phyloP scores from a whole-genome alignment of 768 basidiomycete species.

The Leccinellum albellum region DNA sequence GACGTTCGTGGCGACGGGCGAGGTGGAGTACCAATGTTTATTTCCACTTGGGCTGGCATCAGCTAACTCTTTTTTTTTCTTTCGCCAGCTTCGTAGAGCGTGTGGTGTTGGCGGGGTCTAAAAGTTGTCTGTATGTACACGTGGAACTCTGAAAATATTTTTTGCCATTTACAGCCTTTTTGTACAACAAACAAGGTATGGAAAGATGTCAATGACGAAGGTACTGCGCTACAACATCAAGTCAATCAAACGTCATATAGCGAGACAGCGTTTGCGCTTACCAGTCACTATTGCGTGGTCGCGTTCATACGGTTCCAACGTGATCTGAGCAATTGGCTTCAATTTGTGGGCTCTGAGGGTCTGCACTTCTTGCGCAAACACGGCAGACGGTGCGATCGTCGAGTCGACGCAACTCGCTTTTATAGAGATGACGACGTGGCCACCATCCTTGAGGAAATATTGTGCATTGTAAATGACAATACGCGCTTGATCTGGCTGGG shows the following conservation, averaged over 20 bases:
- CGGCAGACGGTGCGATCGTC: slow-evolving; percentile 82
- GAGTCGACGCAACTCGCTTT: slow-evolving; percentile 99
- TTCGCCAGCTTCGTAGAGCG: slow-evolving; percentile 5
- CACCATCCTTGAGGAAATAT: slow-evolving; percentile 91
- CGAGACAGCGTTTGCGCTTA: slow-evolving; percentile 30
- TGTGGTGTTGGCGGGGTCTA: not conserved
- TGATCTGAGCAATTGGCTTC: slow-evolving; percentile 95
- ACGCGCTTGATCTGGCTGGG: slow-evolving; percentile 98
- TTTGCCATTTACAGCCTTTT: slow-evolving; percentile 17
- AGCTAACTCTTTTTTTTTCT: slow-evolving; percentile 29
- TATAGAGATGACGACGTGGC: slow-evolving; percentile 93
- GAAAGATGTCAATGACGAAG: slow-evolving; percentile 33
- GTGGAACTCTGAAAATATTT: slow-evolving; percentile 3
- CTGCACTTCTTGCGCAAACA: slow-evolving; percentile 88
- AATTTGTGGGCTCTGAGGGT: slow-evolving; percentile 71
- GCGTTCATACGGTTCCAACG: slow-evolving; percentile 89
- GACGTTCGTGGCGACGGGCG: slow-evolving; percentile 48
- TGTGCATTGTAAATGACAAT: slow-evolving; percentile 92
- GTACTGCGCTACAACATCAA: slow-evolving; percentile 39
- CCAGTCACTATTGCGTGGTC: slow-evolving; percentile 90
- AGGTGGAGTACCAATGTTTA: slow-evolving; percentile 63
- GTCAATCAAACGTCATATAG: not conserved
- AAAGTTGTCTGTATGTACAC: not conserved
- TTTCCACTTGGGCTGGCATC: slow-evolving; percentile 63
- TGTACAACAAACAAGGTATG: slow-evolving; percentile 2